These are phyloP conservation scores for Ambrosia hybrid DNA, from an alignment of 140 eudicot genomes.

Conservation along the genomic window DNA sequence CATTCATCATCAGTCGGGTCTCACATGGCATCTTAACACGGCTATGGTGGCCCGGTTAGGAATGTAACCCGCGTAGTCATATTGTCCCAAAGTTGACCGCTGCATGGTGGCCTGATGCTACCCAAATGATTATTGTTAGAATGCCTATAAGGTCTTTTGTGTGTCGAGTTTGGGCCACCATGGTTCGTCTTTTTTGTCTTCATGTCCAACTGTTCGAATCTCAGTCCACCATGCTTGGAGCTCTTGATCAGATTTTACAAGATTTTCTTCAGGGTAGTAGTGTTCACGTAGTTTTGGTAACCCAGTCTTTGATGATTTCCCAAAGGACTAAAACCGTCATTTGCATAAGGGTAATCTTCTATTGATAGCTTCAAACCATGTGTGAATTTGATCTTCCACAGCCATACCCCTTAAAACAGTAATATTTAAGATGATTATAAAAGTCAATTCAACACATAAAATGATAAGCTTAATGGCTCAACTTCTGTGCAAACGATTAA, in stretches of 20 bases:
- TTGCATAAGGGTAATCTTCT: constrained; percentile 75
- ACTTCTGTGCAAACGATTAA: too few species aligned
- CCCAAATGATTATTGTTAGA: constrained; percentile 60
- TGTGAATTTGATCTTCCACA: constrained; percentile 63
- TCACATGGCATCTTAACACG: constrained; percentile 54
- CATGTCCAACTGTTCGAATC: constrained; percentile 52
- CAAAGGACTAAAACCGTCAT: constrained; percentile 65
- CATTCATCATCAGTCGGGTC: constrained; percentile 45
- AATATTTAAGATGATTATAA: neutral
- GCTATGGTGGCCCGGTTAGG: constrained; percentile 61
- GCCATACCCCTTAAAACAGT: constrained; percentile 63
- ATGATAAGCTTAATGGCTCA: too few species aligned
- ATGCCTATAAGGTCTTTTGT: constrained; percentile 42
- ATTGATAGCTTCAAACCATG: constrained; percentile 63
- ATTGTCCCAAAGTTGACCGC: constrained; percentile 80
- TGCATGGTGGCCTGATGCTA: constrained; percentile 65
- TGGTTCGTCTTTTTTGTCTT: constrained; percentile 61
- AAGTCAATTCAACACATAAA: neutral
- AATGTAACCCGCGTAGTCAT: constrained; percentile 54
- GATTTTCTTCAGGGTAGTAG: constrained; percentile 42
- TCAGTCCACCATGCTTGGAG: constrained; percentile 80
- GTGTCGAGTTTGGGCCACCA: constrained; percentile 74
- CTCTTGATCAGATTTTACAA: constrained; percentile 40
- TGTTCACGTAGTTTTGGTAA: constrained; percentile 47
- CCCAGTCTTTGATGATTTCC: constrained; percentile 68